Evolutionary conservation across 768 basidiomycete genomes (phyloP), one percentile per base, ranked within the genome.

Genomic region (Lentinus brumalis): DNA sequence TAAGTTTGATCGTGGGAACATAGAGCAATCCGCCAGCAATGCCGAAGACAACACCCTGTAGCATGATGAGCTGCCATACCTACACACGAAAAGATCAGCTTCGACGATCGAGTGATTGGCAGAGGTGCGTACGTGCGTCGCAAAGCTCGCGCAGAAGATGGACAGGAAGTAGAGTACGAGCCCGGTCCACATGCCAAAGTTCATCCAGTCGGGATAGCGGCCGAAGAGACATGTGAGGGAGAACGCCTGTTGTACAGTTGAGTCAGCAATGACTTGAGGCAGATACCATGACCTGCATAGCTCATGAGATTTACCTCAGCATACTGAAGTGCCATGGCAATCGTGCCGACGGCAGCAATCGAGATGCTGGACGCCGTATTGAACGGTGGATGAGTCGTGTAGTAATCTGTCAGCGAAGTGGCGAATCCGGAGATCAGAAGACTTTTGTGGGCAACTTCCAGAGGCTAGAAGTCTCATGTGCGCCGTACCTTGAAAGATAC

Each of bases 41-140:
- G 9, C 68, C 64, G 40, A 66, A 67, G 5, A 62, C 45, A 5
- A 69, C 63, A 12, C 68, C 68, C 56, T 71, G 70, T 3, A 69
- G 55, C 31, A 65, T 5, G 14, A 68, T 63, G 14, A 69, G 59
- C 32, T 66, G 63, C 69, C 65, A 69, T 0, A 68, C 54, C 67
- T 71, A 16, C 11, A 42, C 42, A 42, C 4, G 21, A 26, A 26
- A 26, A 51, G 50, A n/a, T 5, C n/a, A 44, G 38, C 26, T 10
- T 11, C 5, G 8, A 14, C 6, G 32, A 41, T 5, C 29, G 21
- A 11, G 21, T 26, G 21, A 26, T 26, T 26, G 21, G 21, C 21
- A 31, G n/a, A 9, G 16, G 8, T 8, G 39, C 59, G 8, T 40
- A 69, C 67, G 45, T 66, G 47, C 2, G 47, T 66, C 2, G 62